These are phyloP conservation scores for Linderina pennispora DNA, from an alignment of 192 early-diverging fungal species.

Conservation along the genomic window DNA sequence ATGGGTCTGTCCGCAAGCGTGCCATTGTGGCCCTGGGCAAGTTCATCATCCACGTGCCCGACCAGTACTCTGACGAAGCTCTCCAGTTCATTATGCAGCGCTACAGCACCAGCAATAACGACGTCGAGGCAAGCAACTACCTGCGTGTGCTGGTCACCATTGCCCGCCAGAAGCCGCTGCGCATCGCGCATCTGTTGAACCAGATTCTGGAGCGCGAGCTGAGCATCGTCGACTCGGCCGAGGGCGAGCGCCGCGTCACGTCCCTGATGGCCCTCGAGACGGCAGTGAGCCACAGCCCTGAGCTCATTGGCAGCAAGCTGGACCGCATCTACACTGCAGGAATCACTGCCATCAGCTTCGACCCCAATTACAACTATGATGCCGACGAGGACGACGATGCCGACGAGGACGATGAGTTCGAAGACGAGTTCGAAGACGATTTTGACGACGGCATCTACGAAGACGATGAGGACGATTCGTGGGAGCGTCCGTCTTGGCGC, in stretches of 20 bases:
- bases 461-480: slow-evolving; percentile 38
- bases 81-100: slow-evolving; percentile 30
- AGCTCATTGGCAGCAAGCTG: slow-evolving; percentile 3
- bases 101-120: slow-evolving; percentile 12
- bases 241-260: too few relatives aligned
- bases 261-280: slow-evolving; percentile 35
- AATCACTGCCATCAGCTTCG: slow-evolving; percentile 16
- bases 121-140: slow-evolving; percentile 20
- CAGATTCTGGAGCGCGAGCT: slow-evolving; percentile 26
- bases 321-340: slow-evolving; percentile 21
- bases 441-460: slow-evolving; percentile 38
- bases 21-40: slow-evolving; percentile 32
- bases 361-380: slow-evolving; percentile 41
- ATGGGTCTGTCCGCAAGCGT: slow-evolving; percentile 31
- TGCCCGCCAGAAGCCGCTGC: slow-evolving; percentile 29
- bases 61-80: slow-evolving; percentile 23
- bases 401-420: slow-evolving; percentile 18
- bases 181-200: slow-evolving; percentile 9
- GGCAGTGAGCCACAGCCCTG: slow-evolving; percentile 15
- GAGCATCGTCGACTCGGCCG: too few relatives aligned
- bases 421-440: too few relatives aligned
- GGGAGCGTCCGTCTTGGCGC: slow-evolving; percentile 37
- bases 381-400: slow-evolving; percentile 2
- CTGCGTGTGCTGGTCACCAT: slow-evolving; percentile 40
- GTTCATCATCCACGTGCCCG: slow-evolving; percentile 32